These are phyloP conservation scores for Anthracocystis panici-leucophaei DNA, from an alignment of 1,284 basidiomycete species.

Conservation along the genomic window DNA sequence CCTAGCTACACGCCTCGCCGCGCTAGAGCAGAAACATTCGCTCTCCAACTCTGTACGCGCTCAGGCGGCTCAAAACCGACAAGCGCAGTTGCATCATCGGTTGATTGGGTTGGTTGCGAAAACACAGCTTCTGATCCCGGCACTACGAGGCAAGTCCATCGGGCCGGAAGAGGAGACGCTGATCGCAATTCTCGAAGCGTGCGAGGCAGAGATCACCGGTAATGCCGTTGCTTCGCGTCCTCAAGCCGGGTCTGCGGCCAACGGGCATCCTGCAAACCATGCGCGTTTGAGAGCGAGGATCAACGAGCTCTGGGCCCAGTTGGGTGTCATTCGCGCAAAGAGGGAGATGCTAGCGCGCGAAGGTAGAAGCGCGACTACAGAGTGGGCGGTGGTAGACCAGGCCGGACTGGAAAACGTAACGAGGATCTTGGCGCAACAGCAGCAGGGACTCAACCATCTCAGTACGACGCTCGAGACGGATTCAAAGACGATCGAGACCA, in stretches of 20 bases:
- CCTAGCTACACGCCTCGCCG: slow-evolving; percentile 41
- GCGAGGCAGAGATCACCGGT: slow-evolving; percentile 64
- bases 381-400: slow-evolving; percentile 68
- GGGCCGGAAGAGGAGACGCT: slow-evolving; percentile 58
- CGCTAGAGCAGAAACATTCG: slow-evolving; percentile 59
- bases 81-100: slow-evolving; percentile 63
- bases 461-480: slow-evolving; percentile 60
- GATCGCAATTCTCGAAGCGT: slow-evolving; percentile 56
- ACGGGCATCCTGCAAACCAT: slow-evolving; percentile 20
- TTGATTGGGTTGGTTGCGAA: slow-evolving; percentile 53
- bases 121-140: slow-evolving; percentile 56
- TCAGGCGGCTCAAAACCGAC: slow-evolving; percentile 50
- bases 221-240: slow-evolving; percentile 8
- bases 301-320: slow-evolving; percentile 67
- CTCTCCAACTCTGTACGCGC: slow-evolving; percentile 59
- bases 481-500: slow-evolving; percentile 60
- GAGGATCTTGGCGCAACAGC: slow-evolving; percentile 60
- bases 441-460: slow-evolving; percentile 65
- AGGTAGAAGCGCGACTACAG: slow-evolving; percentile 49
- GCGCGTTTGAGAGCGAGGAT: slow-evolving; percentile 57
- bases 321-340: slow-evolving; percentile 63
- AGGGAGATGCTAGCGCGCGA: slow-evolving; percentile 52
- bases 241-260: neutral
- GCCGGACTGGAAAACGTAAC: slow-evolving; percentile 60
- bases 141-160: slow-evolving; percentile 59